Conservation (phyloP, 2,329 filamentous ascomycete genomes). For the Cladosporium sp. region DNA sequence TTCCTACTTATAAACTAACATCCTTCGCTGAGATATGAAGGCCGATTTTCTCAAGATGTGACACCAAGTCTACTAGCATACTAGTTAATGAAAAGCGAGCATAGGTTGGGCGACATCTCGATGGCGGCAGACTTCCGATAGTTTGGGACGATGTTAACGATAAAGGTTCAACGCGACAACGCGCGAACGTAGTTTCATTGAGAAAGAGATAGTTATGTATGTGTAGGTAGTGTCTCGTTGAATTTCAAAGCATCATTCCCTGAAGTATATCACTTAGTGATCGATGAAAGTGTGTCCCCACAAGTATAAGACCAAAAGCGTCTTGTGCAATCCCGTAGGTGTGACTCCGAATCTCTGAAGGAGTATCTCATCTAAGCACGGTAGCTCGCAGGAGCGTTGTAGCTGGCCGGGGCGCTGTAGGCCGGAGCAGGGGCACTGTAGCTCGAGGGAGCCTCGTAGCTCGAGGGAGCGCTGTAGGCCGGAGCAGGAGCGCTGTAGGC, state of each 20-base stretch:
- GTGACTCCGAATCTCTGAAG: neutral
- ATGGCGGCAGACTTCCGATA: neutral
- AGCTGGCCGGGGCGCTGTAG: neutral
- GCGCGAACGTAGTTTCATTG: neutral
- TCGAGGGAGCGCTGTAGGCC: neutral
- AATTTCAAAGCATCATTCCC: neutral
- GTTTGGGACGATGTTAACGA: neutral
- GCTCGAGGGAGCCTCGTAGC: neutral
- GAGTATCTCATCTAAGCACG: neutral
- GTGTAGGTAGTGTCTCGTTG: neutral
- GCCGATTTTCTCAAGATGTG: neutral
- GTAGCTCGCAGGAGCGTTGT: neutral
- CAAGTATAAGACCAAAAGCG: neutral
- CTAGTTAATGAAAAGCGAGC: neutral
- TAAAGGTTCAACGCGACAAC: neutral
- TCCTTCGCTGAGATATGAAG: neutral
- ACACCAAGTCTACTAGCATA: neutral
- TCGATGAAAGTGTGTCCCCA: neutral
- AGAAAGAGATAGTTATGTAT: neutral
- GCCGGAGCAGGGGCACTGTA: no score
- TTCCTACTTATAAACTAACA: no score
- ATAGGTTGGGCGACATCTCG: neutral
- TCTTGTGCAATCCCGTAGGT: neutral
- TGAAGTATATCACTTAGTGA: neutral
- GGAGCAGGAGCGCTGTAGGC: neutral